These are phyloP conservation scores for Herpetomonas muscarum DNA, from an alignment of 208 protist genomes.

Conservation along the genomic window DNA sequence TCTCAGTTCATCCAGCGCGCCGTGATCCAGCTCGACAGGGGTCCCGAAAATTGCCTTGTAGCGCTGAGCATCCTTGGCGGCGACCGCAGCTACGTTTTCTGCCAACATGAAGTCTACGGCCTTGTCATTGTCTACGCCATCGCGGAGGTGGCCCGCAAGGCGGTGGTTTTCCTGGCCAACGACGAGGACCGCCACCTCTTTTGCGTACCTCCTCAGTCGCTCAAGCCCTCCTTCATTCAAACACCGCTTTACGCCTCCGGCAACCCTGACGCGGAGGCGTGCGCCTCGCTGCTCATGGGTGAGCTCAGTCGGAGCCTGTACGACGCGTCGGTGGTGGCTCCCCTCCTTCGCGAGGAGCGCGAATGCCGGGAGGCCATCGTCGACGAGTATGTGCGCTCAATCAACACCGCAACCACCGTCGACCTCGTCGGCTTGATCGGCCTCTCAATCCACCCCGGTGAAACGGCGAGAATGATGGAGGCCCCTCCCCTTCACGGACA, in stretches of 20 bases:
- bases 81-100: conserved; percentile 77
- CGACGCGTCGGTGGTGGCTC: conserved; percentile 57
- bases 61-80: conserved; percentile 77
- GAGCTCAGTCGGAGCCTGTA: conserved; percentile 57
- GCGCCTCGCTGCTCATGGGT: conserved; percentile 43
- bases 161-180: conserved; percentile 65
- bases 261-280: conserved; percentile 38
- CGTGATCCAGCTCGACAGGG: conserved; percentile 47
- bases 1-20: conserved; percentile 68
- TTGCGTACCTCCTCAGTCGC: conserved; percentile 36
- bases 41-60: conserved; percentile 68
- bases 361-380: conserved; percentile 47
- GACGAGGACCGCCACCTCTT: conserved; percentile 77
- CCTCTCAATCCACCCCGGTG: no score
- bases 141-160: conserved; percentile 55
- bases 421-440: conserved; percentile 46
- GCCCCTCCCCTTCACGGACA: no score
- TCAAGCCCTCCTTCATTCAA: conserved; percentile 82
- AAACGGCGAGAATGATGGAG: no score
- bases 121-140: conserved; percentile 75
- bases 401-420: conserved; percentile 31
- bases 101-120: conserved; percentile 79
- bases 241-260: conserved; percentile 59
- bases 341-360: conserved; percentile 58
- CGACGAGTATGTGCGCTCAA: conserved; percentile 25